Percentiles rank a stretch among this genome's conserved stretches.
phyloP scores from a whole-genome alignment of 148 eudicot genomes.

The Talinum fruticosum region DNA sequence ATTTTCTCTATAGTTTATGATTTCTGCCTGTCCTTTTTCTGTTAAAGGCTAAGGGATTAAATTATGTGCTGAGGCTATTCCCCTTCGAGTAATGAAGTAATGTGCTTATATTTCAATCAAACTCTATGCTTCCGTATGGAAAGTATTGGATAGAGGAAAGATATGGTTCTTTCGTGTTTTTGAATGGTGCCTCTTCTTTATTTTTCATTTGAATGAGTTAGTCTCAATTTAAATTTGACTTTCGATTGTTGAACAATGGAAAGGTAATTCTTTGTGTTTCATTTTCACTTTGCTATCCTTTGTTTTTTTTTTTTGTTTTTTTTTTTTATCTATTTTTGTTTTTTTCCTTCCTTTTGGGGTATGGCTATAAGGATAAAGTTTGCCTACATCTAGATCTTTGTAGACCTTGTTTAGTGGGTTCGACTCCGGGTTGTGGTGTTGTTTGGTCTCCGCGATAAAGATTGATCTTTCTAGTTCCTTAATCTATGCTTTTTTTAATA shows the following conservation, averaged over 20 bases:
- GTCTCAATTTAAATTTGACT: neutral
- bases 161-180: neutral
- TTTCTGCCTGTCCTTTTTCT: neutral
- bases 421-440: neutral
- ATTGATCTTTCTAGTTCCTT: neutral
- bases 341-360: no score
- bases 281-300: neutral
- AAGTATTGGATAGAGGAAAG: neutral
- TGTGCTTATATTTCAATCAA: neutral
- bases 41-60: neutral
- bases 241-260: neutral
- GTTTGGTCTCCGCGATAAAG: neutral
- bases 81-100: slow-evolving; percentile 9
- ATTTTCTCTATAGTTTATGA: neutral
- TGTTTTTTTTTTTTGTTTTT: no score
- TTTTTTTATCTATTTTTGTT: no score
- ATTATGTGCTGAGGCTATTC: neutral
- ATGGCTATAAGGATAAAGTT: no score
- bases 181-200: neutral
- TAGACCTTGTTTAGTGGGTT: no score
- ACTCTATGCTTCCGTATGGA: neutral
- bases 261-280: neutral
- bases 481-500: neutral
- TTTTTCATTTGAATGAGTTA: neutral
- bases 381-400: no score